These are phyloP conservation scores for Pezicula neosporulosa DNA, from an alignment of 2,329 filamentous ascomycete genomes.

Conservation along the genomic window DNA sequence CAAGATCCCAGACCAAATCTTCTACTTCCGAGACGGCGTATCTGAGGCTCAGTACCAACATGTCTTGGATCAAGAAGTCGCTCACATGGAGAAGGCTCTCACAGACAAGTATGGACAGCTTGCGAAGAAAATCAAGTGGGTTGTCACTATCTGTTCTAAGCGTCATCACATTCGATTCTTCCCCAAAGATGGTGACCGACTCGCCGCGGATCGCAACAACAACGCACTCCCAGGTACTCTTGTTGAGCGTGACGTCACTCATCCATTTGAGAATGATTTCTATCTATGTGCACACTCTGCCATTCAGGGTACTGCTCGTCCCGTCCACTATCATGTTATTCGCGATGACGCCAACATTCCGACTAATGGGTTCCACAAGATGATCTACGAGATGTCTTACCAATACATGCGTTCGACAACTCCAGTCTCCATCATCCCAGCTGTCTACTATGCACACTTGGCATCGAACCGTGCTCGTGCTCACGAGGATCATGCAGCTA, in stretches of 20 bases:
- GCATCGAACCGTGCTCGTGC: constrained; percentile 75
- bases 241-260: constrained; percentile 85
- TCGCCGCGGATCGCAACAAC: constrained; percentile 64
- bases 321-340: constrained; percentile 89
- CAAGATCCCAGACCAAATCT: constrained; percentile 63
- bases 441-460: constrained; percentile 94
- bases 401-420: constrained; percentile 91
- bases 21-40: constrained; percentile 93
- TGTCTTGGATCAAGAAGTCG: constrained; percentile 76
- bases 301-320: constrained; percentile 90
- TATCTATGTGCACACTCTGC: constrained; percentile 70
- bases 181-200: constrained; percentile 52
- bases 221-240: constrained; percentile 86
- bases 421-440: constrained; percentile 75
- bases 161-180: constrained; percentile 94
- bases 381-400: constrained; percentile 95
- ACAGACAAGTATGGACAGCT: constrained; percentile 29
- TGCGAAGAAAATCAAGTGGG: constrained; percentile 54
- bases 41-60: constrained; percentile 81
- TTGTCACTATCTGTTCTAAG: constrained; percentile 87
- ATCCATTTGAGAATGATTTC: constrained; percentile 88
- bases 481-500: constrained; percentile 58
- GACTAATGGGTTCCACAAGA: constrained; percentile 70
- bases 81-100: constrained; percentile 62
- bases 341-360: constrained; percentile 71